A percentile compares a stretch with the other conserved stretches of the same genome.
Evolutionary conservation across 228 moss, liverwort and hornwort species (phyloP).

Genomic region (Sphagnum magellanicum): DNA sequence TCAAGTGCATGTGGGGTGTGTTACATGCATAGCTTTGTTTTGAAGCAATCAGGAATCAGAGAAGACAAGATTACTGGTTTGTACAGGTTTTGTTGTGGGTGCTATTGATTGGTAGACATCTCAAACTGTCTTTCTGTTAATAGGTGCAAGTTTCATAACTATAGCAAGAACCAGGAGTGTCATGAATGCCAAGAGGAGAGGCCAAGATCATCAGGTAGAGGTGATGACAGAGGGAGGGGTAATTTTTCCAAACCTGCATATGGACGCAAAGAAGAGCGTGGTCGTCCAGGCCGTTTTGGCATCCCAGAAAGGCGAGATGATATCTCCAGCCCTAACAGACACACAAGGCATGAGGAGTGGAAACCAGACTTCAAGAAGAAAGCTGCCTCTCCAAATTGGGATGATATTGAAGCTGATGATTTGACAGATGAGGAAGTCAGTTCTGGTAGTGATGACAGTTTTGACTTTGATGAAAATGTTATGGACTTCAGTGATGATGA

Average conservation of each 20-base stretch:
- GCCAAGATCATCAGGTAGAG: conserved; percentile 16
- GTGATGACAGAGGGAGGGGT: conserved; percentile 25
- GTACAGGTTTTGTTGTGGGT: too few species aligned
- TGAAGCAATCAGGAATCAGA: conserved; percentile 9
- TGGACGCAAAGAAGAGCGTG: conserved; percentile 11
- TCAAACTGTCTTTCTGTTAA: conserved; percentile 35
- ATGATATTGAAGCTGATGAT: conserved; percentile 9
- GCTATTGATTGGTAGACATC: conserved; percentile 46
- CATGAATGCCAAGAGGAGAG: conserved; percentile 49
- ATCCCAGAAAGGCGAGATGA: too few species aligned
- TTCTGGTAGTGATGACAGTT: conserved; percentile 8
- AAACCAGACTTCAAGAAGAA: conserved; percentile 12
- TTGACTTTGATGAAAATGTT: conserved; percentile 8
- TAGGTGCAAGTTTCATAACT: conserved; percentile 43
- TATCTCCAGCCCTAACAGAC: neutral
- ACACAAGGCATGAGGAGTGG: conserved; percentile 3
- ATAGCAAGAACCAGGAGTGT: conserved; percentile 50
- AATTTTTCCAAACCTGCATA: conserved; percentile 25
- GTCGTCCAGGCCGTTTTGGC: neutral
- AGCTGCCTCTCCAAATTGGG: conserved; percentile 18
- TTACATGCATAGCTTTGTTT: conserved; percentile 50
- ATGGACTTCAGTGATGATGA: neutral
- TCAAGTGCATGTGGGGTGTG: conserved; percentile 1
- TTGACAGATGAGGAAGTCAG: neutral
- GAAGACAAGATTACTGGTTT: too few species aligned